Evolutionary conservation across 2,329 filamentous ascomycete genomes (phyloP), one percentile per base, ranked within the genome.

Genomic region (Chaetothyriales sp.): DNA sequence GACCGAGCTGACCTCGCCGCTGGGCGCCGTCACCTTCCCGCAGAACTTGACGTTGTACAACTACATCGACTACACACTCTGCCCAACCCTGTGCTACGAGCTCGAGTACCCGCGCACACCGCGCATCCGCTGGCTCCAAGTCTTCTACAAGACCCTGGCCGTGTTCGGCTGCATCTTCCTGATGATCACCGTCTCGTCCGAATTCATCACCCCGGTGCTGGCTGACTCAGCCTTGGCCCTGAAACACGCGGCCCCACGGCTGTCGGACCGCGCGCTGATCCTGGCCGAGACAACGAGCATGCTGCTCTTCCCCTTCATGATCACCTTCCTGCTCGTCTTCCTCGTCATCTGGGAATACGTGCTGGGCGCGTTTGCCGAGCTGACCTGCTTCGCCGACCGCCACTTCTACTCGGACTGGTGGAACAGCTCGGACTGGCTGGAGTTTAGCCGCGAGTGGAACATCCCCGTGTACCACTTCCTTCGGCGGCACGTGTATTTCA

Each of bases 281-380:
- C 76, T 98, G 20, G 81, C 86, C 25, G 92, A 97, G 73, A 89
- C 86, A 13, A 89, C 95, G 64, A 90, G 85, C 52, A 82, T 86
- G 74, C 80, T 98, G 18, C 77, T 98, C 19, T 97, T 95, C 69
- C 92, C 92, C 2, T 98, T 97, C 68, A 95, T 95, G 87, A 77
- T 97, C 55, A 94, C 84, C 3, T 94, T 97, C 66, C 74, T 97
- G 4, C 81, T 97, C 47, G 89, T 97, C 51, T 98, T 98, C 73
- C 81, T 98, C 53, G 89, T 95, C 67, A 97, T 97, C 62, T 98
- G 97, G 67, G 92, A 98, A 68, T 98, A 97, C 68, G 78, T 95
- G 9, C 80, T 97, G 33, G 92, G 90, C 53, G 89, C 89, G 47
- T 95, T 94, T 63, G 92, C 89, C 13, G 92, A 98, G 67, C 86